Evolutionary conservation across 768 basidiomycete species (phyloP).

Genomic region (Agrocybe praecox): DNA sequence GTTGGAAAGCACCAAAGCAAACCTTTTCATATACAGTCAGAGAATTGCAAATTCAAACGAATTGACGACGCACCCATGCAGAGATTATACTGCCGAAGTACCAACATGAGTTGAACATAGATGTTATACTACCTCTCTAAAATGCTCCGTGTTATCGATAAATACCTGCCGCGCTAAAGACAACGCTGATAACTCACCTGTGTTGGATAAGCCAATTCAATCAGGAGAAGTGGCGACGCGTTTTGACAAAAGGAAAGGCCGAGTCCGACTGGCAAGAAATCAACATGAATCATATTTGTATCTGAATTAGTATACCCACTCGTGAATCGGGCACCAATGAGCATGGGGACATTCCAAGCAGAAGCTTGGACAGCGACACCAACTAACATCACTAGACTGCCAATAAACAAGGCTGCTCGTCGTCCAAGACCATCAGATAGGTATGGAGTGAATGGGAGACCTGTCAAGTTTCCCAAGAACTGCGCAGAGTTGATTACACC

Average conservation of each 20-base stretch:
- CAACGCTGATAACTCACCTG: constrained; percentile 41
- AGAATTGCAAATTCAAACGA: not conserved
- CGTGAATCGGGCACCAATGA: constrained; percentile 59
- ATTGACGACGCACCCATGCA: constrained; percentile 36
- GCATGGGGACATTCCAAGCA: constrained; percentile 46
- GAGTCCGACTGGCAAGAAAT: constrained; percentile 52
- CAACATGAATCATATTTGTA: not conserved
- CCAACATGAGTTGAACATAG: constrained; percentile 75
- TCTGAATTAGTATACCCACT: constrained; percentile 33
- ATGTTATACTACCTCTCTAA: constrained; percentile 56
- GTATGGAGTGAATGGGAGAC: constrained; percentile 63
- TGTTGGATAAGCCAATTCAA: constrained; percentile 72
- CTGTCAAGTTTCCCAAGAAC: constrained; percentile 59
- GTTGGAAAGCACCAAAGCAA: constrained; percentile 45
- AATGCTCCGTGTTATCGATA: too few species aligned
- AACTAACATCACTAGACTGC: constrained; percentile 63
- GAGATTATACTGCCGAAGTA: constrained; percentile 72
- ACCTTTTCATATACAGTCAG: constrained; percentile 24
- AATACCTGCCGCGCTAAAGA: too few species aligned
- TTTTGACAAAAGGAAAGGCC: constrained; percentile 65
- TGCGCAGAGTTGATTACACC: constrained; percentile 71
- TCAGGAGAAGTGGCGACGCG: constrained; percentile 63
- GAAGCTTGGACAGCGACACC: constrained; percentile 61
- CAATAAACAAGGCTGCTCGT: constrained; percentile 58
- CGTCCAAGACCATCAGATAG: constrained; percentile 66